A percentile compares a stretch with the other conserved stretches of the same genome.
These are phyloP conservation scores for Hylodesmum podocarpum DNA, from an alignment of 306 rosid species.

Conservation along the genomic window DNA sequence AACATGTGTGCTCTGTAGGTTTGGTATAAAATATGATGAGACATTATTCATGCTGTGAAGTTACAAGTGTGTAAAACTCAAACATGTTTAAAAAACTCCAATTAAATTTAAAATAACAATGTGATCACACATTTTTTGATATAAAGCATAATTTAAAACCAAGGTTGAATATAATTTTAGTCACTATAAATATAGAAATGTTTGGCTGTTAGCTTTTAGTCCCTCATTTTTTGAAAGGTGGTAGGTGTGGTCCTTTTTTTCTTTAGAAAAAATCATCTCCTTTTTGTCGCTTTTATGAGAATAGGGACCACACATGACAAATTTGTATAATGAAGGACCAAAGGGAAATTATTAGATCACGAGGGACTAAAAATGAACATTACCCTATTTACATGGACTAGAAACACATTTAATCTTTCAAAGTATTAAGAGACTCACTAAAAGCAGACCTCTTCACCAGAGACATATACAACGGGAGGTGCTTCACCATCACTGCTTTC, in stretches of 20 bases:
- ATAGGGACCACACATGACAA: not conserved
- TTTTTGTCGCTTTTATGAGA: not conserved
- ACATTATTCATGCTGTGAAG: not conserved
- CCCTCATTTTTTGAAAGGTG: not conserved
- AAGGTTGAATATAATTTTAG: not conserved
- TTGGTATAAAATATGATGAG: not conserved
- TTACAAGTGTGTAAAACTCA: not conserved
- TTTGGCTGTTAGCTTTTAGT: not conserved
- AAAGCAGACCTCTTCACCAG: constrained; percentile 93
- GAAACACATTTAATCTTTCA: not conserved
- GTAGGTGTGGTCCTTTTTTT: not conserved
- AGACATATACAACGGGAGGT: constrained; percentile 72
- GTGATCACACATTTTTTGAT: not conserved
- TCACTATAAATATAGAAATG: too few relatives aligned
- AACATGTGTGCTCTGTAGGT: not conserved
- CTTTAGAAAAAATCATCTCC: not conserved
- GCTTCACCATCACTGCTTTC: constrained; percentile 41
- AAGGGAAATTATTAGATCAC: not conserved
- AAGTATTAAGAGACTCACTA: constrained; percentile 12
- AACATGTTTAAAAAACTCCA: not conserved
- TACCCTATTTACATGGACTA: not conserved
- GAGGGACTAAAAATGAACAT: not conserved
- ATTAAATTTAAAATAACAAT: not conserved
- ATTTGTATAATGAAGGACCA: not conserved
- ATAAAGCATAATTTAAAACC: not conserved